A percentile compares a stretch with the other conserved stretches of the same genome.
Conservation (phyloP, 306 rosid genomes). For the Nissolia schottii region DNA sequence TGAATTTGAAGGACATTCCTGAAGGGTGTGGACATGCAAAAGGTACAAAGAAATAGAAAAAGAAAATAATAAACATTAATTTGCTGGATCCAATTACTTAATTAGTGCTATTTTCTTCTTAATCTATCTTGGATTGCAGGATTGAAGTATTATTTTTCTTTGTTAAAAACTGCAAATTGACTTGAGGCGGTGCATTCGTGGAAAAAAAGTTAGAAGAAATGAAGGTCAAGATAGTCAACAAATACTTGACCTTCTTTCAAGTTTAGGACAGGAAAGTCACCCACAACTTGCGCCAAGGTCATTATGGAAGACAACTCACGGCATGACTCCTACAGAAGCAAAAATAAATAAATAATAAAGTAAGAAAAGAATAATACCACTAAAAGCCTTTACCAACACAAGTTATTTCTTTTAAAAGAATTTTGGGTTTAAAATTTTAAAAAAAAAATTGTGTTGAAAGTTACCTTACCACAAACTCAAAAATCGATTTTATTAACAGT, state of each 20-base stretch:
- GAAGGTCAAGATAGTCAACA: conserved; percentile 17
- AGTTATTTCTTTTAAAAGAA: too few species aligned
- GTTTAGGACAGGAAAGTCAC: neutral
- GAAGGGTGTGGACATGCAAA: too few species aligned
- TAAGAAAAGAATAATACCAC: neutral
- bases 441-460: too few species aligned
- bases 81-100: neutral
- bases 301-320: neutral
- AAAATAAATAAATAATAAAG: neutral
- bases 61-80: neutral
- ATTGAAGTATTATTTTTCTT: too few species aligned
- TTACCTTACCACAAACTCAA: too few species aligned
- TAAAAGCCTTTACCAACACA: too few species aligned
- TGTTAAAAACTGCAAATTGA: neutral
- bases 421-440: too few species aligned
- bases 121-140: too few species aligned
- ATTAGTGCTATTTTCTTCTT: too few species aligned
- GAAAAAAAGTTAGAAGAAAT: neutral
- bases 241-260: neutral
- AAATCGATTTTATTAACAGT: too few species aligned
- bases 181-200: neutral
- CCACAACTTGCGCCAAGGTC: neutral
- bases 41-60: neutral
- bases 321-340: neutral
- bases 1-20: too few species aligned